A percentile compares a stretch with the other conserved stretches of the same genome.
phyloP scores from a whole-genome alignment of 768 basidiomycete species.

The Pleurotus ostreatus region DNA sequence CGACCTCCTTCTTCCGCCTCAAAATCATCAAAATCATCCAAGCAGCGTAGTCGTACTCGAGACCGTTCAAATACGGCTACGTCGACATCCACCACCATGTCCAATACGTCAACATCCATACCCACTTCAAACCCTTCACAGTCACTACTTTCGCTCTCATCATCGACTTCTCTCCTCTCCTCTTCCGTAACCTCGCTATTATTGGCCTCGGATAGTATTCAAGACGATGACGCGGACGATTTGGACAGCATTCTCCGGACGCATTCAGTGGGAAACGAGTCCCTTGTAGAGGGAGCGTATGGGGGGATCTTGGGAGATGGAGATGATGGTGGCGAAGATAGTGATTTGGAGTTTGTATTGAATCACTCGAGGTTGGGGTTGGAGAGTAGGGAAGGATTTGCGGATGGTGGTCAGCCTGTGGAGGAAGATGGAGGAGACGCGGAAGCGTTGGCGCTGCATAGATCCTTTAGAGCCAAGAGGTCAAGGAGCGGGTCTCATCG shows the following conservation, averaged over 20 bases:
- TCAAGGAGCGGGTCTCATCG: conserved; percentile 23
- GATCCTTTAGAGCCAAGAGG: conserved; percentile 15
- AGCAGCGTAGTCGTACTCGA: too few species aligned
- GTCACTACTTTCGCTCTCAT: too few species aligned
- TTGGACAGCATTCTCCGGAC: conserved; percentile 7
- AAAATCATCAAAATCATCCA: neutral
- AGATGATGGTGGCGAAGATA: conserved; percentile 18
- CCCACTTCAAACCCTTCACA: too few species aligned
- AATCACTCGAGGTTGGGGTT: neutral
- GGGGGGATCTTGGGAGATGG: conserved; percentile 22
- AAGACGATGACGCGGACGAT: conserved; percentile 17
- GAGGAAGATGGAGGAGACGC: conserved; percentile 8
- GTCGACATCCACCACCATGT: too few species aligned
- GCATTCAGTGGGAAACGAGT: conserved; percentile 22
- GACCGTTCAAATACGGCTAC: too few species aligned
- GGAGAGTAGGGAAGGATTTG: neutral
- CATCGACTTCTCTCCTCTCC: too few species aligned
- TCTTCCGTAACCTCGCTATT: too few species aligned
- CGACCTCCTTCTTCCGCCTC: neutral
- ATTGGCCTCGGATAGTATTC: too few species aligned
- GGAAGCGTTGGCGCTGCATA: conserved; percentile 13
- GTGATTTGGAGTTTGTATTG: conserved; percentile 6
- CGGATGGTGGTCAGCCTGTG: neutral
- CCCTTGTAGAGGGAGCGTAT: conserved; percentile 34
- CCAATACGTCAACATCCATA: too few species aligned